Evolutionary conservation across 2,329 filamentous ascomycete genomes (phyloP), one percentile per base, ranked within the genome.

Genomic region (Sporothrix humicola): DNA sequence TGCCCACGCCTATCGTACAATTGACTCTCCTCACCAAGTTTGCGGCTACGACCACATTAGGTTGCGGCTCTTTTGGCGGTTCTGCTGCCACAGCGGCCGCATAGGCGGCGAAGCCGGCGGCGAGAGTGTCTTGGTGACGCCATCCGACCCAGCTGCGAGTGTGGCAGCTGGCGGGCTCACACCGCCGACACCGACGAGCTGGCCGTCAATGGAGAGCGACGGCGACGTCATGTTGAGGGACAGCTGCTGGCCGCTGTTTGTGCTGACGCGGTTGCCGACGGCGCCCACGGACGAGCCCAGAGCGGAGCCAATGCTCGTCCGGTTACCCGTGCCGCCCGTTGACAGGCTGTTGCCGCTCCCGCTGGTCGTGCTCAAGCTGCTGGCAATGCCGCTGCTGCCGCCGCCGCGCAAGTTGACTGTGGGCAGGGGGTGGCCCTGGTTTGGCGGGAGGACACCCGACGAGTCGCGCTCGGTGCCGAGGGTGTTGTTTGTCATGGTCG

Each of bases 61-160:
- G 78, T 84, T 87, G 70, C 86, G 81, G 75, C 81, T 82, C 75
- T 84, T 84, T 72, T 83, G 82, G 73, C 86, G 81, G 70, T 87
- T 87, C 79, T 88, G 86, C 79, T 88, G 86, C 86, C 86, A 88
- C 52, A 88, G 79, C 5, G 85, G 85, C 58, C 84, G 74, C 48
- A 71, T 46, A 1, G 63, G 66, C 3, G 71, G 70, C 42, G 73
- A 70, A 4, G 7, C 68, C 20, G 50, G 37, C 20, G 59, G 46
- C 23, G 26, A 56, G 1, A 63, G 44, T 10, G 56, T 44, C 58
- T 44, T 44, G n/a, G 6, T 17, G 12, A 20, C 15, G 5, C 48
- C 23, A 9, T 52, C 56, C 2, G 15, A 44, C 7, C 69, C 56
- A 2, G 56, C 42, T 15, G 54, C 44, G 7, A 59, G 54, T 5